These are phyloP conservation scores for Candida hispaniensis DNA, from an alignment of 805 yeast genomes.

Conservation along the genomic window DNA sequence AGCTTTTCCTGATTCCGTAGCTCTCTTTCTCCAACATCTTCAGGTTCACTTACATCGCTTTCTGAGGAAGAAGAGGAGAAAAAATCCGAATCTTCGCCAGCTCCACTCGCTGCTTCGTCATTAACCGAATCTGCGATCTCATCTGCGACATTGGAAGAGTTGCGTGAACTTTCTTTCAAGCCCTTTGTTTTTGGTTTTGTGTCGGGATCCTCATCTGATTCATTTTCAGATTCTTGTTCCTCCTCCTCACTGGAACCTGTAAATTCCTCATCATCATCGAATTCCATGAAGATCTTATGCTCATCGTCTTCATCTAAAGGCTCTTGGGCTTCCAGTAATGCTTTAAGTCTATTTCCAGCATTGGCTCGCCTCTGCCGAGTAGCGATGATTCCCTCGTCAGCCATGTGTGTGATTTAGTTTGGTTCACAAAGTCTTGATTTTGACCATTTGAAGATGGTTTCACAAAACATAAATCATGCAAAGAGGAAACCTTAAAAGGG, in stretches of 20 bases:
- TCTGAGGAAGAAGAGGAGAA: conserved; percentile 7
- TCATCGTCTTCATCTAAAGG: conserved; percentile 57
- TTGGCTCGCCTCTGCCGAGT: conserved; percentile 72
- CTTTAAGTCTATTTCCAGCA: conserved; percentile 78
- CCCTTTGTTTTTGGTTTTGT: too few relatives aligned
- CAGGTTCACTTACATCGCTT: conserved; percentile 16
- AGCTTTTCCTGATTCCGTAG: conserved; percentile 36
- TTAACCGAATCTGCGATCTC: conserved; percentile 33
- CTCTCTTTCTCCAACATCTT: conserved; percentile 58
- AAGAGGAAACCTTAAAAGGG: not conserved
- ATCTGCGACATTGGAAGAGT: conserved; percentile 14
- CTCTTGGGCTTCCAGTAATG: conserved; percentile 62
- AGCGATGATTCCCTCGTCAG: conserved; percentile 28
- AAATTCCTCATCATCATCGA: conserved; percentile 36
- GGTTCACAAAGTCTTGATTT: too few relatives aligned
- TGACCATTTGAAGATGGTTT: too few relatives aligned
- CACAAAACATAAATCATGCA: too few relatives aligned
- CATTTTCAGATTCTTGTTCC: conserved; percentile 19
- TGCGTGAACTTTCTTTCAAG: too few relatives aligned
- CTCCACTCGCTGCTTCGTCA: conserved; percentile 39
- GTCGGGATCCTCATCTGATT: conserved; percentile 6
- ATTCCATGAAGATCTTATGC: conserved; percentile 40
- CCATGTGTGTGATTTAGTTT: too few relatives aligned
- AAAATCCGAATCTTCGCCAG: conserved; percentile 29
- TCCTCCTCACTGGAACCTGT: conserved; percentile 17